Evolutionary conservation across 1,284 basidiomycete genomes (phyloP).

Genomic region (Heterobasidion annosum): DNA sequence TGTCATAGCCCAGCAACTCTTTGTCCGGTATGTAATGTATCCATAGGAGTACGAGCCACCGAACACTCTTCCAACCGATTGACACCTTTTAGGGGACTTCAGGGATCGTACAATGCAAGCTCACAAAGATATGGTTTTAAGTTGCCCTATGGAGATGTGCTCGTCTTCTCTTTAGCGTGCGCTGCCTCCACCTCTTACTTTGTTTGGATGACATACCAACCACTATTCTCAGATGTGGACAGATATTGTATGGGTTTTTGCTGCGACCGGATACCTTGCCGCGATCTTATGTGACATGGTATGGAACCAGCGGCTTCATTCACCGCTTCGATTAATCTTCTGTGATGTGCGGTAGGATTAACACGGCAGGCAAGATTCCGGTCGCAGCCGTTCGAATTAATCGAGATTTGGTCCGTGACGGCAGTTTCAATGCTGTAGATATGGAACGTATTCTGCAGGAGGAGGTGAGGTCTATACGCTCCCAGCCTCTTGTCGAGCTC

Average conservation of each 20-base stretch:
- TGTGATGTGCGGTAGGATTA: slow-evolving; percentile 30
- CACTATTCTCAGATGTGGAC: slow-evolving; percentile 47
- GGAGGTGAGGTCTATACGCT: slow-evolving; percentile 26
- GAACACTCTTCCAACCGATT: too few species aligned
- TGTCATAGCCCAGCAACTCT: slow-evolving; percentile 85
- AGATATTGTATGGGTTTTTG: slow-evolving; percentile 85
- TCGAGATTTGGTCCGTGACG: slow-evolving; percentile 46
- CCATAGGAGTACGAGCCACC: background rate
- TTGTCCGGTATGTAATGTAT: slow-evolving; percentile 57
- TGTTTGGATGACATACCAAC: background rate
- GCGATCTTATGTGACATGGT: slow-evolving; percentile 72
- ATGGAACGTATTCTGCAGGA: slow-evolving; percentile 46
- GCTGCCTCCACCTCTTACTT: slow-evolving; percentile 10
- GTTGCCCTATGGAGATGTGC: slow-evolving; percentile 79
- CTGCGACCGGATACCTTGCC: slow-evolving; percentile 80
- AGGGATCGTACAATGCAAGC: slow-evolving; percentile 76
- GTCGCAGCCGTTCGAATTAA: slow-evolving; percentile 55
- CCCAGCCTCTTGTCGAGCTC: background rate
- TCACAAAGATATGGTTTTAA: slow-evolving; percentile 56
- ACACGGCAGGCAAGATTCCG: slow-evolving; percentile 60
- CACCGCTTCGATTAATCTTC: background rate
- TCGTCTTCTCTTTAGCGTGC: slow-evolving; percentile 78
- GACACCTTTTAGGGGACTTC: slow-evolving; percentile 51
- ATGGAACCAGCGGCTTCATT: slow-evolving; percentile 11
- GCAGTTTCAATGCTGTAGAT: slow-evolving; percentile 44